Percentiles rank a stretch among this genome's conserved stretches.
Evolutionary conservation across 768 basidiomycete species (phyloP).

Genomic region (Leccinum fibrillosum): DNA sequence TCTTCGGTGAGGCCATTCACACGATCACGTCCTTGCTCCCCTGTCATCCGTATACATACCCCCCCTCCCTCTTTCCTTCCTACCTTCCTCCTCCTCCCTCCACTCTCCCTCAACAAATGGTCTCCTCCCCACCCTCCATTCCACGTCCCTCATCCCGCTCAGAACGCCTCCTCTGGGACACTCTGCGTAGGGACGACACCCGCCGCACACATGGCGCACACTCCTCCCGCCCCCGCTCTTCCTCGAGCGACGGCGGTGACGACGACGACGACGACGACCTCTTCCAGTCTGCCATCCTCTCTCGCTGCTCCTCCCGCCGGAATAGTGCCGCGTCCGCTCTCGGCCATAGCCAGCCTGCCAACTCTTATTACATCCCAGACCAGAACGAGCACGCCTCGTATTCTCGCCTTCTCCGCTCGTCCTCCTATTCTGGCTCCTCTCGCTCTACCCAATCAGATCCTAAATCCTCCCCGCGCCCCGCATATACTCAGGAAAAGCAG

Average conservation of each 20-base stretch:
- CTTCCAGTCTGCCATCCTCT: constrained; percentile 28
- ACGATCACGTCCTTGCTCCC: constrained; percentile 16
- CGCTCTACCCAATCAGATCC: constrained; percentile 22
- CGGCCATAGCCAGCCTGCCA: constrained; percentile 4
- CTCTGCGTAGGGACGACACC: constrained; percentile 48
- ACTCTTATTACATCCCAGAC: constrained; percentile 34
- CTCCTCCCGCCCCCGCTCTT: constrained; percentile 26
- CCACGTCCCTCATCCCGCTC: constrained; percentile 48
- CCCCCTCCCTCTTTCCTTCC: not conserved
- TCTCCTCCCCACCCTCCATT: constrained; percentile 9
- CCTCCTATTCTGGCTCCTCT: constrained; percentile 27
- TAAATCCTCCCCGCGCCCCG: constrained; percentile 12
- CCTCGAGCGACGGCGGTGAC: constrained; percentile 21
- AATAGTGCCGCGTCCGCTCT: constrained; percentile 20
- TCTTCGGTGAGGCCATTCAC: not conserved
- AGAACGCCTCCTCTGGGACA: constrained; percentile 53
- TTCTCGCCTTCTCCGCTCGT: constrained; percentile 23
- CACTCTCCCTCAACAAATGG: constrained; percentile 10
- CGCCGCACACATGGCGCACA: constrained; percentile 29
- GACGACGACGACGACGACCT: constrained; percentile 23
- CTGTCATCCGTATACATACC: constrained; percentile 26
- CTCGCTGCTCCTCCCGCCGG: constrained; percentile 19
- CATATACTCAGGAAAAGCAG: constrained; percentile 17
- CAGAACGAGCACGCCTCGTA: constrained; percentile 26
- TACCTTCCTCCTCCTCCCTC: constrained; percentile 5